These are phyloP conservation scores for Sarocladiaceae sp. DNA, from an alignment of 2,329 filamentous ascomycete species.

Conservation along the genomic window DNA sequence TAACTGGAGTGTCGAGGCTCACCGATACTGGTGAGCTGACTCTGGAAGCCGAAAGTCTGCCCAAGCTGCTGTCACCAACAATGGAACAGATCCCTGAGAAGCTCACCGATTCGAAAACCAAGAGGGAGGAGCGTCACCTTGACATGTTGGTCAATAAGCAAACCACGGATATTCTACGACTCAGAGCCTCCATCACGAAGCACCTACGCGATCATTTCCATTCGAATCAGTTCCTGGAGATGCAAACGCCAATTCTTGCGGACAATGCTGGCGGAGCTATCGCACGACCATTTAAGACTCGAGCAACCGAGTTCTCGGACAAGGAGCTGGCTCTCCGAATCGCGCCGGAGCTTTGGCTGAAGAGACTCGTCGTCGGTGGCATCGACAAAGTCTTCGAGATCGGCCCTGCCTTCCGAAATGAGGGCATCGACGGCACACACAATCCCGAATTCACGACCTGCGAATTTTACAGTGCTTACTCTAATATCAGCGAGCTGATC, in stretches of 20 bases:
- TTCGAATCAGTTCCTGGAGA: slow-evolving; percentile 71
- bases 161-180: slow-evolving; percentile 63
- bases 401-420: slow-evolving; percentile 87
- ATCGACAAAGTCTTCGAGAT: slow-evolving; percentile 91
- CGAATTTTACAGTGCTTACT: slow-evolving; percentile 91
- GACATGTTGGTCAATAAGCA: slow-evolving; percentile 76
- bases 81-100: slow-evolving; percentile 73
- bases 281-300: slow-evolving; percentile 81
- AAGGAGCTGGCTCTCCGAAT: slow-evolving; percentile 75
- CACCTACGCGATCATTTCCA: slow-evolving; percentile 72
- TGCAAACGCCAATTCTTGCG: slow-evolving; percentile 85
- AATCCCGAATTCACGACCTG: slow-evolving; percentile 98
- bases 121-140: slow-evolving; percentile 74
- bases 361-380: slow-evolving; percentile 83
- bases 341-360: slow-evolving; percentile 92
- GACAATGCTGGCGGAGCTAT: slow-evolving; percentile 80
- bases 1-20: slow-evolving; percentile 65
- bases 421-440: slow-evolving; percentile 85
- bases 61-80: slow-evolving; percentile 70
- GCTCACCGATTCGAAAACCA: slow-evolving; percentile 66
- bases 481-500: slow-evolving; percentile 72
- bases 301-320: slow-evolving; percentile 69
- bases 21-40: slow-evolving; percentile 74
- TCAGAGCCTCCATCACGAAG: slow-evolving; percentile 71
- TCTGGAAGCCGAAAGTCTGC: slow-evolving; percentile 63